Evolutionary conservation across 192 early-diverging fungal species (phyloP).

Genomic region (Umbelopsis vinacea): DNA sequence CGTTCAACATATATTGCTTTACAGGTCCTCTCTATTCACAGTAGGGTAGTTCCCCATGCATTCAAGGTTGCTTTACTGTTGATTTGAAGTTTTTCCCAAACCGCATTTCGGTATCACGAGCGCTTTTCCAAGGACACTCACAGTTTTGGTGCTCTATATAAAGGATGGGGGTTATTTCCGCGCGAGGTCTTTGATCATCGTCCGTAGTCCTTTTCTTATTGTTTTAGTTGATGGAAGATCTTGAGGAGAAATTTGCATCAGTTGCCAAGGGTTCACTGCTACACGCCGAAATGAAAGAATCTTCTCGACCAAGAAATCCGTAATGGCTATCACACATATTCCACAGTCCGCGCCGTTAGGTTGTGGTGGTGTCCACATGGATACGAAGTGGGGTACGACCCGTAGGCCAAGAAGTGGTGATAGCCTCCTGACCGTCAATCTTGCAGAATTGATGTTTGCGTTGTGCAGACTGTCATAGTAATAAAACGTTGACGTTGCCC

Average conservation of each 20-base stretch:
- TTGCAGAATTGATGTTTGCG: constrained; percentile 13
- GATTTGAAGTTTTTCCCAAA: no score
- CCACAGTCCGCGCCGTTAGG: constrained; percentile 31
- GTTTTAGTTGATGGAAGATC: background rate
- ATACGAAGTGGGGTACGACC: background rate
- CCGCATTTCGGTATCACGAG: no score
- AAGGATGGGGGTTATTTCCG: no score
- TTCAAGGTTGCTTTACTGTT: no score
- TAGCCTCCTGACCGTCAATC: constrained; percentile 1
- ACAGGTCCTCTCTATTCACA: background rate
- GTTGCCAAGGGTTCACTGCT: background rate
- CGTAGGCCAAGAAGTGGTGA: background rate
- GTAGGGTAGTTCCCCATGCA: no score
- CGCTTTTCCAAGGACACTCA: no score
- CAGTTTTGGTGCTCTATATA: no score
- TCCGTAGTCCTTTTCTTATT: constrained; percentile 2
- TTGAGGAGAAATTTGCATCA: background rate
- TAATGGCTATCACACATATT: constrained; percentile 25
- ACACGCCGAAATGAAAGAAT: background rate
- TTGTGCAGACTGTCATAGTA: constrained; percentile 35
- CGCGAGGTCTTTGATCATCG: background rate
- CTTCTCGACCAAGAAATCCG: constrained; percentile 13
- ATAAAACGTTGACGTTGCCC: constrained; percentile 21
- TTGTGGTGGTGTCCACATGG: constrained; percentile 28
- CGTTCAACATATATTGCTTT: background rate